Base-by-base conservation (phyloP, 1,284 basidiomycete genomes). In the Phlebopus sp. region DNA sequence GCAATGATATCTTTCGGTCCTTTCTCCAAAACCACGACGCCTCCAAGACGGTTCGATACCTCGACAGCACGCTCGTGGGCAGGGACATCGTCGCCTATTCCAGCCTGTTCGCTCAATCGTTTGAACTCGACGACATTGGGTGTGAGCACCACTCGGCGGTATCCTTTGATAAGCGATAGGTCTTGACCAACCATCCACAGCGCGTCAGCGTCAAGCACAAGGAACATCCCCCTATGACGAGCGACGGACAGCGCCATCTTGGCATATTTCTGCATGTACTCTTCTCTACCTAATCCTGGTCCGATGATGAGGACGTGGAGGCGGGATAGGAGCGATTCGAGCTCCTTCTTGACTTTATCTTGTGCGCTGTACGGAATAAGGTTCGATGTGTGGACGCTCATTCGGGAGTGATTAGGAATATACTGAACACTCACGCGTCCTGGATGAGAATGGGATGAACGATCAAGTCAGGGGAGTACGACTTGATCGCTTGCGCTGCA, bases 81-180 rank as follows among this genome's bases (percentile, higher is more conserved):
- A 35, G 67, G 80, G 10, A 68, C 74, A 23, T 71, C 68, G 15
- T 71, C 76, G 49, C 79, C 78, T 1, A 89, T 67, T 7, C 82
- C 91, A 43, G 90, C 70, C 50, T 79, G 78, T 47, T 92, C 82
- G 52, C 84, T 86, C 23, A 99, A 69, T 10, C 95, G 76, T 58
- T 84, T 84, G 69, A 99, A 98, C 66, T 99, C 96, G 53, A 92
- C 89, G 10, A 97, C 82, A 58, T 99, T 99, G 0, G 97, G 96
- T 0, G 97, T 99, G 36, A 98, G 70, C 2, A 96, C 83, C 0
- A 84, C 89, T 18, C 84, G 80, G 13, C 79, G 72, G 67, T 95
- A 96, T 1, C 92, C 92, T 55, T 78, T 76, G 46, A 99, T 81
- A 38, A 92, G 66, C 6, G 77, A 71, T 0, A 86, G 76, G 47